Evolutionary conservation across 2,329 filamentous ascomycete species (phyloP).

Genomic region (Aspergillus oerlinghausenensis): DNA sequence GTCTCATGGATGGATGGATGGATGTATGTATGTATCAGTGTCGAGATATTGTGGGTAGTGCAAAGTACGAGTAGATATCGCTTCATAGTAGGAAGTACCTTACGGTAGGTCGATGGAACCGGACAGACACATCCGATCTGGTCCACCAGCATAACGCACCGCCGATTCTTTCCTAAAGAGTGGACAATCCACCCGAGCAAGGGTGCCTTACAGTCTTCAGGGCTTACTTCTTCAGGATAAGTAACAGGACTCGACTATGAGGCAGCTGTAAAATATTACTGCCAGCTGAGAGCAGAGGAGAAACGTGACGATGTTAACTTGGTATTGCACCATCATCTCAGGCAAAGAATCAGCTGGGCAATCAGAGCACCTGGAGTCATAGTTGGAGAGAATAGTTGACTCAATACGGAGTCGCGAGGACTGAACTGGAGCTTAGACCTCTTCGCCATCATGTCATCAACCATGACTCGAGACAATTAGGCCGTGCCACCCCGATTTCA

Average conservation of each 20-base stretch:
- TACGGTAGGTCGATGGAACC: not conserved
- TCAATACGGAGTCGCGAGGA: too few species aligned
- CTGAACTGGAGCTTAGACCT: not conserved
- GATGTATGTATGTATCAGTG: not conserved
- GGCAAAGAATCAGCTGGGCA: not conserved
- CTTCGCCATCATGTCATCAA: not conserved
- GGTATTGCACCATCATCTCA: not conserved
- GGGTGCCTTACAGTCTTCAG: not conserved
- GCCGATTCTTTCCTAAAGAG: constrained; percentile 3
- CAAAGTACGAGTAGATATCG: not conserved
- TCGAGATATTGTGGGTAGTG: not conserved
- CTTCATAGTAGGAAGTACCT: not conserved
- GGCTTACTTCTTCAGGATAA: not conserved
- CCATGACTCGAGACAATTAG: not conserved
- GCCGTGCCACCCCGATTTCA: not conserved
- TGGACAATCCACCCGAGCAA: not conserved
- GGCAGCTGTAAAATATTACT: not conserved
- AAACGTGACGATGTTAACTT: not conserved
- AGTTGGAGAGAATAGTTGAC: too few species aligned
- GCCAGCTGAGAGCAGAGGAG: not conserved
- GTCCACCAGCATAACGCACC: constrained; percentile 8
- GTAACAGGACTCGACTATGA: not conserved
- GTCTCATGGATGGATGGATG: not conserved
- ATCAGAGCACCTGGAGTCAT: not conserved
- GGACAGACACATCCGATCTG: constrained; percentile 8